Evolutionary conservation across 352 stramenopile genomes (phyloP).

Genomic region (Phytophthora sp.): DNA sequence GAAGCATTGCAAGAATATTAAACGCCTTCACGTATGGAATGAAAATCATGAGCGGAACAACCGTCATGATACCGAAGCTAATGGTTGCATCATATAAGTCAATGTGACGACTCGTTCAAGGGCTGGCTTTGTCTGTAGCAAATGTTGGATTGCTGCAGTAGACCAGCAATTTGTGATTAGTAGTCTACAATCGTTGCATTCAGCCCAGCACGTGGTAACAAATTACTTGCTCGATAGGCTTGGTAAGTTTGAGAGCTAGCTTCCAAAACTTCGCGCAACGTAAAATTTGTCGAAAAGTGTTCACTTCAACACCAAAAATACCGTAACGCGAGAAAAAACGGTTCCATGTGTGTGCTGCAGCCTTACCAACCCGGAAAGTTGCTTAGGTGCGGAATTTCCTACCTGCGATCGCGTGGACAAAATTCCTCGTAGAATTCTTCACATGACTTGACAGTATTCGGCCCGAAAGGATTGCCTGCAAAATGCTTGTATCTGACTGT

Average conservation of each 20-base stretch:
- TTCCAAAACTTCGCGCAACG: constrained; percentile 26
- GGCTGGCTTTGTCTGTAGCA: constrained; percentile 6
- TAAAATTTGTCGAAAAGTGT: constrained; percentile 30
- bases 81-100: constrained; percentile 13
- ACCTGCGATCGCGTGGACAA: no score
- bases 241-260: constrained; percentile 33
- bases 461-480: no score
- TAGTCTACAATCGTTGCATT: constrained; percentile 12
- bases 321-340: constrained; percentile 17
- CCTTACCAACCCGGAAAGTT: not conserved
- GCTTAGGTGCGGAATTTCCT: no score
- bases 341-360: not conserved
- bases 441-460: not conserved
- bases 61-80: constrained; percentile 21
- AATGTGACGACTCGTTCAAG: constrained; percentile 8
- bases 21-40: constrained; percentile 20
- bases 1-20: not conserved
- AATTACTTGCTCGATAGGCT: constrained; percentile 24
- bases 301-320: constrained; percentile 33
- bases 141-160: constrained; percentile 20
- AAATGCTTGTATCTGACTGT: constrained; percentile 18
- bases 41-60: constrained; percentile 19
- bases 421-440: no score
- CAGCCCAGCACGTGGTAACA: constrained; percentile 7
- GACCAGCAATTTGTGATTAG: constrained; percentile 30